Evolutionary conservation across 169 alveolate species (phyloP).

Genomic region (Cryptosporidium canis): DNA sequence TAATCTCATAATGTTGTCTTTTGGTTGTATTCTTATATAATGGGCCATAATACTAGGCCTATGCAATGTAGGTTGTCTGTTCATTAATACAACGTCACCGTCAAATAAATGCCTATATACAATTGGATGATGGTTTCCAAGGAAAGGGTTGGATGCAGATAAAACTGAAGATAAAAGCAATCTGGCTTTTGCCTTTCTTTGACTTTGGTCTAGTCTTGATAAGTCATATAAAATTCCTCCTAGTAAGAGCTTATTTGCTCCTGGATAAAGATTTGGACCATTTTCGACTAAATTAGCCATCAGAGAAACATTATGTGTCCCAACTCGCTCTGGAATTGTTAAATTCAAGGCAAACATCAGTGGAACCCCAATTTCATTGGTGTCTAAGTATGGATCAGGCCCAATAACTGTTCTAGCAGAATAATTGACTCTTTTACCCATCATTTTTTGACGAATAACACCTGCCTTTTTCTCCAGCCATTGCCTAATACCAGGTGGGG

Average conservation of each 20-base stretch:
- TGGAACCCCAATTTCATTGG: slow-evolving; percentile 97
- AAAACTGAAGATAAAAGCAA: slow-evolving; percentile 76
- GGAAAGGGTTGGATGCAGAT: slow-evolving; percentile 58
- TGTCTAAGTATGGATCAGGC: slow-evolving; percentile 97
- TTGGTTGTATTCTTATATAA: slow-evolving; percentile 88
- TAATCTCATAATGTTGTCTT: slow-evolving; percentile 95
- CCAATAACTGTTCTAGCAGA: slow-evolving; percentile 98
- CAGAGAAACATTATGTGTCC: slow-evolving; percentile 87
- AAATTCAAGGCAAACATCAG: slow-evolving; percentile 91
- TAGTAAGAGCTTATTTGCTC: slow-evolving; percentile 88
- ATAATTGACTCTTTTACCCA: slow-evolving; percentile 98
- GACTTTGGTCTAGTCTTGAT: slow-evolving; percentile 78
- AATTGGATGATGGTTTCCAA: slow-evolving; percentile 76
- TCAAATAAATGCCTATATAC: slow-evolving; percentile 95
- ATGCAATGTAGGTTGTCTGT: slow-evolving; percentile 98
- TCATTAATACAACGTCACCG: slow-evolving; percentile 96
- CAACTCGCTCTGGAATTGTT: slow-evolving; percentile 94
- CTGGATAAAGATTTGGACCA: slow-evolving; percentile 96
- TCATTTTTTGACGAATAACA: slow-evolving; percentile 95
- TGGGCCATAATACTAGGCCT: slow-evolving; percentile 97
- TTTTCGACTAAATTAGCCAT: slow-evolving; percentile 89
- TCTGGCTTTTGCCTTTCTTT: slow-evolving; percentile 89
- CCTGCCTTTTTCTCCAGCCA: slow-evolving; percentile 96
- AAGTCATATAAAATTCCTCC: slow-evolving; percentile 74
- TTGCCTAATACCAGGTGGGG: slow-evolving; percentile 92